These are phyloP conservation scores for Raphanus sativus DNA, from an alignment of 345 rosid genomes.

Conservation along the genomic window DNA sequence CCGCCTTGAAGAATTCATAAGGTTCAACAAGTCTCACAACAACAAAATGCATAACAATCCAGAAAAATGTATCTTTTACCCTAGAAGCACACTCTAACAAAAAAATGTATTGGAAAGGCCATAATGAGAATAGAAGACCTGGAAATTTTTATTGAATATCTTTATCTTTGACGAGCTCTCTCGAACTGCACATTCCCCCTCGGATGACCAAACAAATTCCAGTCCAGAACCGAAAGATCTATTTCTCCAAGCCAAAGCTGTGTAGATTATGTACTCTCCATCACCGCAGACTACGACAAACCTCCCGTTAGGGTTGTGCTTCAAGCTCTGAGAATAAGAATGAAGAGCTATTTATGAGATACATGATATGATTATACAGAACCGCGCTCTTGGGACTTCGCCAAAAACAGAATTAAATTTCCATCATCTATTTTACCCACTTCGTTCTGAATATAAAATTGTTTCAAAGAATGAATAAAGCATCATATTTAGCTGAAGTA, in stretches of 20 bases:
- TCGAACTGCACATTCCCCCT: slow-evolving; percentile 96
- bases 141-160: slow-evolving; percentile 87
- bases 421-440: background rate
- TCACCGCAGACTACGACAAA: slow-evolving; percentile 99
- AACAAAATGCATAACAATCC: background rate
- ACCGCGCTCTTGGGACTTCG: slow-evolving; percentile 14
- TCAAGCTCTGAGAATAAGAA: slow-evolving; percentile 64
- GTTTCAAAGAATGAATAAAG: slow-evolving; percentile 9
- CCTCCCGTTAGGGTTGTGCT: slow-evolving; percentile 98
- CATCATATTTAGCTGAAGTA: slow-evolving; percentile 8
- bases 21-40: background rate
- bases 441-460: background rate
- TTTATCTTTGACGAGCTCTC: slow-evolving; percentile 95
- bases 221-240: slow-evolving; percentile 97
- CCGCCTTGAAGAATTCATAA: slow-evolving; percentile 24
- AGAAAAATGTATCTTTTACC: background rate
- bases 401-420: background rate
- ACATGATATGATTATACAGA: background rate
- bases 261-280: slow-evolving; percentile 96
- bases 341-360: slow-evolving; percentile 3
- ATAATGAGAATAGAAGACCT: slow-evolving; percentile 46
- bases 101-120: background rate
- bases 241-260: slow-evolving; percentile 99
- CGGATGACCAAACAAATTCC: slow-evolving; percentile 98
- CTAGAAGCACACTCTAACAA: background rate